Conservation (phyloP, 1,139 yeast genomes). For the Eremothecium sinecaudum region DNA sequence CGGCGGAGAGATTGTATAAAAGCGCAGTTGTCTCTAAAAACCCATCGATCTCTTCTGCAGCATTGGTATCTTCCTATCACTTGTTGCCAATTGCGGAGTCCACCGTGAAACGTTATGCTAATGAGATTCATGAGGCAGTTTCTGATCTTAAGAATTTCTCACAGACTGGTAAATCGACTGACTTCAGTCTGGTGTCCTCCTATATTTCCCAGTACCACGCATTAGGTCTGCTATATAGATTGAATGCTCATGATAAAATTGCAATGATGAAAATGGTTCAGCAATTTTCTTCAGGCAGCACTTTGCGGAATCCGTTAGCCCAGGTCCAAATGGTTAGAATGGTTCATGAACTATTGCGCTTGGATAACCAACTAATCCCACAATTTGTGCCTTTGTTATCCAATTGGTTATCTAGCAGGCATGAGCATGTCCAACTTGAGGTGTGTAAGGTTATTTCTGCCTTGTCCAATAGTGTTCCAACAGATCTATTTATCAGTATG, state of each 20-base stretch:
- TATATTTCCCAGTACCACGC: conserved; percentile 94
- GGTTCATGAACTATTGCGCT: conserved; percentile 54
- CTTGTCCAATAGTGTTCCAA: conserved; percentile 45
- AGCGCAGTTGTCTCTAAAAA: conserved; percentile 88
- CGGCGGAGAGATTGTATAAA: conserved; percentile 87
- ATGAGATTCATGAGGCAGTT: conserved; percentile 86
- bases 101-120: conserved; percentile 85
- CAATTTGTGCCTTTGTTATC: conserved; percentile 56
- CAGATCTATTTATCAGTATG: conserved; percentile 57
- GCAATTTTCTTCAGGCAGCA: conserved; percentile 49
- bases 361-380: conserved; percentile 25
- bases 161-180: conserved; percentile 30
- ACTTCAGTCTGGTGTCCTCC: conserved; percentile 50
- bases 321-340: conserved; percentile 78
- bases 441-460: conserved; percentile 77
- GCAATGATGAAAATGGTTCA: conserved; percentile 86
- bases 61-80: conserved; percentile 83
- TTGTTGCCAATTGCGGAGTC: conserved; percentile 82
- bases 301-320: conserved; percentile 67
- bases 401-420: conserved; percentile 67
- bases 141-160: conserved; percentile 60
- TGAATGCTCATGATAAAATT: conserved; percentile 89
- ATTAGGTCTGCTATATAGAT: conserved; percentile 75
- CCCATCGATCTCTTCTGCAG: conserved; percentile 85
- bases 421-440: conserved; percentile 87